A percentile compares a stretch with the other conserved stretches of the same genome.
These are phyloP conservation scores for Remersonia thermophila DNA, from an alignment of 2,329 filamentous ascomycete species.

Conservation along the genomic window DNA sequence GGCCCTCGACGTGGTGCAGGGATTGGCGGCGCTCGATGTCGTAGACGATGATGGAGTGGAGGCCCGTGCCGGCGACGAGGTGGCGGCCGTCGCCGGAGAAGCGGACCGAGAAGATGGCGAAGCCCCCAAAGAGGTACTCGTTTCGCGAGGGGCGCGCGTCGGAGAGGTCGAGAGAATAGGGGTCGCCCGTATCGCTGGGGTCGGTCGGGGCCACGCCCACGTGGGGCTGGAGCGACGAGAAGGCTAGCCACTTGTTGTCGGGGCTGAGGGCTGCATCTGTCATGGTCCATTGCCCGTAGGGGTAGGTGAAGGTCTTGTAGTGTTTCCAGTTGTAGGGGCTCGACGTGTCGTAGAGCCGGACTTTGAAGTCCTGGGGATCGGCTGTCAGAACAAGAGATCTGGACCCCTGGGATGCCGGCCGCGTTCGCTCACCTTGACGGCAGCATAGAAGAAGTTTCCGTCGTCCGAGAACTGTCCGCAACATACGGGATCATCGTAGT, in stretches of 20 bases:
- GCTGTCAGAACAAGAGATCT: background rate
- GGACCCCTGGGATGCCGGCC: background rate
- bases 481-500: constrained; percentile 77
- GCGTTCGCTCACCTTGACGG: constrained; percentile 10
- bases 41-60: constrained; percentile 72
- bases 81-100: constrained; percentile 88
- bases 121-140: constrained; percentile 23
- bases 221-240: constrained; percentile 73
- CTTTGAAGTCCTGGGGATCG: constrained; percentile 65
- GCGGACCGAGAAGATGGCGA: constrained; percentile 76
- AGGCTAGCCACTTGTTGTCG: constrained; percentile 84
- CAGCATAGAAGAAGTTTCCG: constrained; percentile 76
- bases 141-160: constrained; percentile 24
- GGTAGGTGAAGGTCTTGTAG: constrained; percentile 81
- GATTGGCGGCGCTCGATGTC: constrained; percentile 74
- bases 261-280: constrained; percentile 86
- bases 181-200: constrained; percentile 67
- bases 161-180: constrained; percentile 64
- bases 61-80: constrained; percentile 77
- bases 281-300: constrained; percentile 86
- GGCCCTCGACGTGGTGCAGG: constrained; percentile 63
- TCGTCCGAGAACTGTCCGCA: constrained; percentile 95
- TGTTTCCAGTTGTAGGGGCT: constrained; percentile 93
- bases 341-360: constrained; percentile 94
- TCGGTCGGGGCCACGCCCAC: constrained; percentile 84